Evolutionary conservation across 2,329 filamentous ascomycete genomes (phyloP).

Genomic region (Pleomassaria siparia): DNA sequence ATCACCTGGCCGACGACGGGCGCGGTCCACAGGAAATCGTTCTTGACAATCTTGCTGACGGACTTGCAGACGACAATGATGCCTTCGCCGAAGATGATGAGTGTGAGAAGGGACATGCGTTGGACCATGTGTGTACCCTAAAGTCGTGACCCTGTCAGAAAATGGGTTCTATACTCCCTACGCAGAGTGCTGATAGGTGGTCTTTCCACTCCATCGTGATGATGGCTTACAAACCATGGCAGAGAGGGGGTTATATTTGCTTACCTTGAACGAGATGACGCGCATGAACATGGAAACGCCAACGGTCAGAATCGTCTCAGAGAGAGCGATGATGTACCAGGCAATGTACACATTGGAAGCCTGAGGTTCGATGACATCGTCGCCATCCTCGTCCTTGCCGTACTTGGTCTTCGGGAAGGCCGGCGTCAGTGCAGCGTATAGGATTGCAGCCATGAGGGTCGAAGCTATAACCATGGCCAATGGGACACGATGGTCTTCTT

Average conservation of each 20-base stretch:
- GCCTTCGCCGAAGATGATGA: conserved; percentile 45
- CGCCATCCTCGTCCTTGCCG: conserved; percentile 3
- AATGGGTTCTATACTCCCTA: no score
- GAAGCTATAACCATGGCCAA: conserved; percentile 36
- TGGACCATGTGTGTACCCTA: conserved; percentile 40
- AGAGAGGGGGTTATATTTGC: no score
- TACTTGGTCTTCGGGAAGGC: conserved; percentile 24
- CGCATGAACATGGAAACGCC: conserved; percentile 34
- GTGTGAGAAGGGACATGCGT: conserved; percentile 41
- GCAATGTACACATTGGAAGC: conserved; percentile 46
- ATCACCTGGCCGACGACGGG: conserved; percentile 37
- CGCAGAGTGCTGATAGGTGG: no score
- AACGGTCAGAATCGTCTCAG: conserved; percentile 34
- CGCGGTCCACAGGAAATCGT: conserved; percentile 27
- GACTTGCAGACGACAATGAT: conserved; percentile 41
- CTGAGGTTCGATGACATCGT: conserved; percentile 2
- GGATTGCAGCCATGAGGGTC: conserved; percentile 36
- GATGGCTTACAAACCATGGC: no score
- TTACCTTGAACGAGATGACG: conserved; percentile 37
- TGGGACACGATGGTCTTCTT: conserved; percentile 31
- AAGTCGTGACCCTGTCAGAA: no score
- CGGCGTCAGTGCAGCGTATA: conserved; percentile 36
- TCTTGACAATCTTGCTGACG: conserved; percentile 39
- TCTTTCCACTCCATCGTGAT: no score
- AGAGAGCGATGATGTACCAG: conserved; percentile 54